phyloP scores from a whole-genome alignment of 1,284 basidiomycete species.

The Pholiota adiposa region DNA sequence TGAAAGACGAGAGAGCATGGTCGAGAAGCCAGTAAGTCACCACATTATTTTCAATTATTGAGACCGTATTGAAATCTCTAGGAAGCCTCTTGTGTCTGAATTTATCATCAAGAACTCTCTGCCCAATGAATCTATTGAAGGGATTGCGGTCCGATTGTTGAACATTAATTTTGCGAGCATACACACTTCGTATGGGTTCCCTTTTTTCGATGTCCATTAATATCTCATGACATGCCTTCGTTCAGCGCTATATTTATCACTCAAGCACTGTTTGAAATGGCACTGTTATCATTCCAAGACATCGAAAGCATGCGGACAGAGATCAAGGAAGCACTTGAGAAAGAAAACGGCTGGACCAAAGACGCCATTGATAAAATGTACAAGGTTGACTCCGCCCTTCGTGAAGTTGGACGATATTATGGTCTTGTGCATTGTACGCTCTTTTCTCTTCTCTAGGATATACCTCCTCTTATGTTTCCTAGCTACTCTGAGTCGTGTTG shows the following conservation, averaged over 20 bases:
- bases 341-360: slow-evolving; percentile 43
- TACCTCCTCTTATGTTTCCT: background rate
- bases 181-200: slow-evolving; percentile 36
- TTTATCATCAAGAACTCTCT: slow-evolving; percentile 32
- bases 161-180: slow-evolving; percentile 43
- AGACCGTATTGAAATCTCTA: background rate
- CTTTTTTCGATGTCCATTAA: slow-evolving; percentile 3
- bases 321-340: slow-evolving; percentile 33
- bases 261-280: slow-evolving; percentile 39
- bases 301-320: slow-evolving; percentile 37
- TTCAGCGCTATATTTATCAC: slow-evolving; percentile 40
- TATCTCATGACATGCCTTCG: background rate
- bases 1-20: slow-evolving; percentile 26
- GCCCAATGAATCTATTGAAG: slow-evolving; percentile 32
- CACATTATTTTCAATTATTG: background rate
- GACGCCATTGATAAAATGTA: slow-evolving; percentile 34
- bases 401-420: slow-evolving; percentile 39
- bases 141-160: slow-evolving; percentile 36
- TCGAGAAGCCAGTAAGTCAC: slow-evolving; percentile 30
- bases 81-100: slow-evolving; percentile 31
- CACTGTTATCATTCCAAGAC: slow-evolving; percentile 31
- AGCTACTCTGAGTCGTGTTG: slow-evolving; percentile 37
- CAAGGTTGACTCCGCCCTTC: slow-evolving; percentile 41
- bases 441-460: background rate
- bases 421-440: slow-evolving; percentile 36